Evolutionary conservation across 73 alveolate genomes (phyloP), one percentile per base, ranked within the genome.

Genomic region (Tetrahymena elliotti): DNA sequence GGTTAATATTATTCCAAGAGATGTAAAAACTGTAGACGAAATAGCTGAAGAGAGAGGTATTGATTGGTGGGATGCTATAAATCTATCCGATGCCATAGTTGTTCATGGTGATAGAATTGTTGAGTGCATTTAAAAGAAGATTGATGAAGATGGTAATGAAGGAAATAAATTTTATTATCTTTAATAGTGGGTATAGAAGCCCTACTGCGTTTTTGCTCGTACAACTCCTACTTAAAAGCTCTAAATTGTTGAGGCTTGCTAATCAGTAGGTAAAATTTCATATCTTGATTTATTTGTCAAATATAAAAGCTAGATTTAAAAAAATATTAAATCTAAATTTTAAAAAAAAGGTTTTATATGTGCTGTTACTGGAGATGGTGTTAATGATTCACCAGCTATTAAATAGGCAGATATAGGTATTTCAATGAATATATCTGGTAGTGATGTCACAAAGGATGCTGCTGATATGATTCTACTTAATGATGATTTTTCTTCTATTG

Each of bases 171-270:
- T 98, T 24, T 95, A 97, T 93, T 94, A 93, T 93, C 93, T 97
- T 27, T 53, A 83, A 2, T 96, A 96, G 37, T 98, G 98, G 98
- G 94, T 98, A 82, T 35, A 93, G 16, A 97, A 98, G 93, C 93
- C 97, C 82, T 99, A 99, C 94, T 98, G 98, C 68, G 99, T 98
- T 5, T 99, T 99, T 97, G 99, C 99, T 0, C 97, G 99, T 97
- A 99, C 99, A 53, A 97, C 99, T 83, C 99, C 99, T 24, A 98
- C 99, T 52, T 97, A 99, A 95, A 99, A 99, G 97, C 96, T 98
- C 41, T 95, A 98, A 95, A 98, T 99, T 53, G 99, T 99, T 7
- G 98, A 99, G 93, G 99, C 99, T 52, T 98, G 99, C 94, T 98
- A 98, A 24, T n/a, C 88, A 68, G 88, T 68, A 27, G 88, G 88